phyloP scores from a whole-genome alignment of 2,329 filamentous ascomycete species.

The Cladosporium halotolerans region DNA sequence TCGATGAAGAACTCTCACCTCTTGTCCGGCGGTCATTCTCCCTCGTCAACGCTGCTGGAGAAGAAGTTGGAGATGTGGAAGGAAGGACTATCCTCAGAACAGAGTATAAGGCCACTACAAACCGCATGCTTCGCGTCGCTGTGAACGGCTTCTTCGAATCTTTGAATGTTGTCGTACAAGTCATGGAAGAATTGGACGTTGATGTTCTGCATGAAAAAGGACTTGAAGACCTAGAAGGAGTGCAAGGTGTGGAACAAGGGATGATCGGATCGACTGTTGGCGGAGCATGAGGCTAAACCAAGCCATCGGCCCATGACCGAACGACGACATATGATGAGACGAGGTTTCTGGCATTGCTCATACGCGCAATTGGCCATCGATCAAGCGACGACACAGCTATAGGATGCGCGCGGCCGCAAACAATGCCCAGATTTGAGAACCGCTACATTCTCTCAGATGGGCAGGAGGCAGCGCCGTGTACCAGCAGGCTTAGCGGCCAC shows the following conservation, averaged over 20 bases:
- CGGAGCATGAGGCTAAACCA: constrained; percentile 5
- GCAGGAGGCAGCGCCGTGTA: no score
- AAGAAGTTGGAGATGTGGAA: constrained; percentile 24
- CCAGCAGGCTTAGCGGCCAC: no score
- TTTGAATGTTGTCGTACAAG: constrained; percentile 72
- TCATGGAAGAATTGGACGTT: constrained; percentile 84
- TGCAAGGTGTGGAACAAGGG: constrained; percentile 34
- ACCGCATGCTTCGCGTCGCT: constrained; percentile 91
- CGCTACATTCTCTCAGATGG: no score
- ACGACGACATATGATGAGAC: not conserved
- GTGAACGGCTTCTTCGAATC: constrained; percentile 97
- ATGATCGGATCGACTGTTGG: constrained; percentile 25
- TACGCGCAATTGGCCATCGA: no score
- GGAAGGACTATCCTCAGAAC: constrained; percentile 57
- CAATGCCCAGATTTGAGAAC: no score
- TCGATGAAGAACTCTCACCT: constrained; percentile 84
- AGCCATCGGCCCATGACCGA: not conserved
- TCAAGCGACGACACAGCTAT: no score
- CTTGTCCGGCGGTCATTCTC: constrained; percentile 69
- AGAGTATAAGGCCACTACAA: constrained; percentile 81
- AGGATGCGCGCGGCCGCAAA: no score
- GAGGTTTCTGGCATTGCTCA: not conserved
- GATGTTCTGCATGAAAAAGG: constrained; percentile 60
- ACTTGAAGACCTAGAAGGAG: constrained; percentile 35
- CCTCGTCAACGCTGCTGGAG: constrained; percentile 33